A percentile compares a stretch with the other conserved stretches of the same genome.
Evolutionary conservation across 208 protist genomes (phyloP).

Genomic region (Leishmania major): DNA sequence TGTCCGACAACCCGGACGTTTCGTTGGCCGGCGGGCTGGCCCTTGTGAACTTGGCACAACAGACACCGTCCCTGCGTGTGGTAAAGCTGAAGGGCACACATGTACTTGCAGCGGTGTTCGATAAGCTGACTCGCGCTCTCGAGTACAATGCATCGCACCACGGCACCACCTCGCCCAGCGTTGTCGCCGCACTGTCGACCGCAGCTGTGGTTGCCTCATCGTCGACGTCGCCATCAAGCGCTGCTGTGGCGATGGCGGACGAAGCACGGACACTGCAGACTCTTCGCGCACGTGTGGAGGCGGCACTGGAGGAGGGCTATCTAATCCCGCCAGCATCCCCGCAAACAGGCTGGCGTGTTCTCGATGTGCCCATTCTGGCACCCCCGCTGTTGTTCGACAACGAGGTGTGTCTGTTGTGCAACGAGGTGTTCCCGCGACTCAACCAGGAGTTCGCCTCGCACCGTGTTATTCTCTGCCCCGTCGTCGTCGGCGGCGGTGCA

Average conservation of each 20-base stretch:
- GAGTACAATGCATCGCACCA: slow-evolving; percentile 36
- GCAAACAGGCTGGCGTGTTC: slow-evolving; percentile 67
- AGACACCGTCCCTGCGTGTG: slow-evolving; percentile 34
- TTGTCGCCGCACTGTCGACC: neutral
- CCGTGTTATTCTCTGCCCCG: slow-evolving; percentile 44
- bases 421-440: slow-evolving; percentile 65
- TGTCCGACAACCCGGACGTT: slow-evolving; percentile 67
- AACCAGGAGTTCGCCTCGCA: slow-evolving; percentile 59
- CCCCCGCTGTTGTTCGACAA: slow-evolving; percentile 81
- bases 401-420: slow-evolving; percentile 57
- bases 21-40: slow-evolving; percentile 76
- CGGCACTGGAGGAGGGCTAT: slow-evolving; percentile 18
- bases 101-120: slow-evolving; percentile 57
- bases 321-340: slow-evolving; percentile 37
- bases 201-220: neutral
- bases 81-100: slow-evolving; percentile 62
- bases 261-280: slow-evolving; percentile 7
- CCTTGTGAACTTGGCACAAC: slow-evolving; percentile 64
- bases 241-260: neutral
- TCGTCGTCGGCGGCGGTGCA: slow-evolving; percentile 37
- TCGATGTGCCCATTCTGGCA: slow-evolving; percentile 81
- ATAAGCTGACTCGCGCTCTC: slow-evolving; percentile 52
- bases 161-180: neutral
- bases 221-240: neutral
- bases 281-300: slow-evolving; percentile 12